Evolutionary conservation across 2,329 filamentous ascomycete species (phyloP), one percentile per base, ranked within the genome.

Genomic region (Xylariaceae sp.): DNA sequence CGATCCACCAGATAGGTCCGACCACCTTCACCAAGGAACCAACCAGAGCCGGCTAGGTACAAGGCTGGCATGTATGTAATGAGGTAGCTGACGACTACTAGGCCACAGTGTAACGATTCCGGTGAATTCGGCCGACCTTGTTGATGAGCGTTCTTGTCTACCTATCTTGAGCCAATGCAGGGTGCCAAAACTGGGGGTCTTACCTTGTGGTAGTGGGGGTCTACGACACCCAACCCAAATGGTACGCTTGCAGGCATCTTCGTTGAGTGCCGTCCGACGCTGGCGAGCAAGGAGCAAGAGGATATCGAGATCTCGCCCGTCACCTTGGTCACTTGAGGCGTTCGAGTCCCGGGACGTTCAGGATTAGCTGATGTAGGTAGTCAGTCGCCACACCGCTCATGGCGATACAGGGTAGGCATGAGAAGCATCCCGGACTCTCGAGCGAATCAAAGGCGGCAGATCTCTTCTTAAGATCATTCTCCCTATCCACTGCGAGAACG

Each of bases 1-100:
- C 45, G 46, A 45, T 49, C 46, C 47, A 49, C 50, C 56, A 51
- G 51, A 56, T 45, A 51, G 58, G 56, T 54, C 53, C 58, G 34
- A 55, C 56, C 45, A 51, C 37, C 44, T 49, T 51, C 41, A 45
- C 50, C 52, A 54, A 44, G 46, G 52, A 49, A 47, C 51, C 48
- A 35, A 53, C 55, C 26, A 50, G 54, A 51, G 43, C 45, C 34
- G 40, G n/a, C 44, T 45, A 19, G 19, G 19, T 19, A 47, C 55
- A 43, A 57, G 55, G 57, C 55, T 57, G 55, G 51, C 55, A 47
- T 46, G 43, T 46, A 40, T 32, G 43, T 45, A 6, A 45, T 4
- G 8, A 35, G 34, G 40, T 46, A 53, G 49, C 37, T 43, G 19
- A 37, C 41, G 43, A 27, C 31, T 44, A 47, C 48, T 26, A 47